These are phyloP conservation scores for Apocynum venetum DNA, from an alignment of 257 asterid species.

Conservation along the genomic window DNA sequence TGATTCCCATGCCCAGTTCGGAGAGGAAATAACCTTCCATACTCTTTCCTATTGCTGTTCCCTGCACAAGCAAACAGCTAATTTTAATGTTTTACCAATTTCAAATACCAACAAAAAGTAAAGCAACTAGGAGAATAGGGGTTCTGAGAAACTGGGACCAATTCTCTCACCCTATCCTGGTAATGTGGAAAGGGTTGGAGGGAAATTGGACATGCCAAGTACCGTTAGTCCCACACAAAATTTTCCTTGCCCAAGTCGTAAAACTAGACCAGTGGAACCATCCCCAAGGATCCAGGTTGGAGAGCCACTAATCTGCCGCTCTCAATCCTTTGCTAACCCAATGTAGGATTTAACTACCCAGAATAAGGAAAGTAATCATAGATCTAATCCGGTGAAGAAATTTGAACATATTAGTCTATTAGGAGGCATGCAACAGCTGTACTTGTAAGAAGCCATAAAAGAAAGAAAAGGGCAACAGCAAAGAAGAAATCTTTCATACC, in stretches of 20 bases:
- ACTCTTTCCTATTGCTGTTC: slow-evolving; percentile 59
- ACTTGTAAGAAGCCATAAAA: background rate
- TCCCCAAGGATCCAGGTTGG: too few species aligned
- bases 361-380: background rate
- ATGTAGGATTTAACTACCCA: background rate
- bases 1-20: slow-evolving; percentile 43
- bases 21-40: slow-evolving; percentile 36
- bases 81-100: background rate
- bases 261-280: too few species aligned
- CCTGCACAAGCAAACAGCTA: slow-evolving; percentile 39
- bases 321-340: background rate
- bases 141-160: too few species aligned
- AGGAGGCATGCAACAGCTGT: background rate
- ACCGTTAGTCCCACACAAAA: too few species aligned
- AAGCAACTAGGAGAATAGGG: background rate
- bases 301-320: too few species aligned
- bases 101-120: background rate
- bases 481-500: background rate
- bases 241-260: too few species aligned
- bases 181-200: background rate
- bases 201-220: too few species aligned
- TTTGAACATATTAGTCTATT: background rate
- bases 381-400: background rate
- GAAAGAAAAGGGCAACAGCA: background rate
- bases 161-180: background rate